phyloP scores from a whole-genome alignment of 2,329 filamentous ascomycete species.

The Aureobasidium sp. region DNA sequence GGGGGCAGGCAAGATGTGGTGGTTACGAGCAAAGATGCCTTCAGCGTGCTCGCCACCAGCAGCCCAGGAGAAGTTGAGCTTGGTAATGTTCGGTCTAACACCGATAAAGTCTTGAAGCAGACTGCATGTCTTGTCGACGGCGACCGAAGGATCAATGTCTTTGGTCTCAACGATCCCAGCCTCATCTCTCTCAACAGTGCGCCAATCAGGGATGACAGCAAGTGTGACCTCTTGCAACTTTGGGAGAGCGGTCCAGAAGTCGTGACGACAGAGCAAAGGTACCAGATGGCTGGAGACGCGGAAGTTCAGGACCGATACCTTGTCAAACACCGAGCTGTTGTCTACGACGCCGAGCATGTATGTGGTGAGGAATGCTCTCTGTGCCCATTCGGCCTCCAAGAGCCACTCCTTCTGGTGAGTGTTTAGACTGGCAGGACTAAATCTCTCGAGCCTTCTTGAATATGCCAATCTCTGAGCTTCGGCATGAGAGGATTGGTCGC shows the following conservation, averaged over 20 bases:
- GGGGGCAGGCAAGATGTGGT: constrained; percentile 55
- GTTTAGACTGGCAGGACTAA: neutral
- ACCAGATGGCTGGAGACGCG: constrained; percentile 57
- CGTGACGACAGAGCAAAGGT: constrained; percentile 44
- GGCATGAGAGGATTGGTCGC: neutral
- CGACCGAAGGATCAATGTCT: constrained; percentile 43
- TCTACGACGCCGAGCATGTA: constrained; percentile 59
- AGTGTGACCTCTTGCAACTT: constrained; percentile 48
- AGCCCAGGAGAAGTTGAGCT: constrained; percentile 57
- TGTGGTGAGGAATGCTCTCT: constrained; percentile 59
- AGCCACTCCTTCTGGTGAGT: constrained; percentile 61
- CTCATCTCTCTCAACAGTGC: constrained; percentile 47
- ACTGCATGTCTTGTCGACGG: constrained; percentile 44
- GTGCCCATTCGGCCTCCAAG: constrained; percentile 60
- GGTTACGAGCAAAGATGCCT: constrained; percentile 54
- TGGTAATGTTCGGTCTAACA: constrained; percentile 47
- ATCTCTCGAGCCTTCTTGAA: neutral
- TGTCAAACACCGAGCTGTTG: constrained; percentile 45
- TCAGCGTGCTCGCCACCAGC: constrained; percentile 59
- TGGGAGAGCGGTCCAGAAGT: constrained; percentile 56
- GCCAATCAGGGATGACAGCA: constrained; percentile 59
- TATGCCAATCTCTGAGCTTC: neutral
- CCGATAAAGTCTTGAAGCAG: constrained; percentile 38
- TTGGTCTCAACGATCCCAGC: constrained; percentile 44
- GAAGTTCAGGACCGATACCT: constrained; percentile 53